These are phyloP conservation scores for Beauveria scarabaeidicola DNA, from an alignment of 2,329 filamentous ascomycete genomes.

Conservation along the genomic window DNA sequence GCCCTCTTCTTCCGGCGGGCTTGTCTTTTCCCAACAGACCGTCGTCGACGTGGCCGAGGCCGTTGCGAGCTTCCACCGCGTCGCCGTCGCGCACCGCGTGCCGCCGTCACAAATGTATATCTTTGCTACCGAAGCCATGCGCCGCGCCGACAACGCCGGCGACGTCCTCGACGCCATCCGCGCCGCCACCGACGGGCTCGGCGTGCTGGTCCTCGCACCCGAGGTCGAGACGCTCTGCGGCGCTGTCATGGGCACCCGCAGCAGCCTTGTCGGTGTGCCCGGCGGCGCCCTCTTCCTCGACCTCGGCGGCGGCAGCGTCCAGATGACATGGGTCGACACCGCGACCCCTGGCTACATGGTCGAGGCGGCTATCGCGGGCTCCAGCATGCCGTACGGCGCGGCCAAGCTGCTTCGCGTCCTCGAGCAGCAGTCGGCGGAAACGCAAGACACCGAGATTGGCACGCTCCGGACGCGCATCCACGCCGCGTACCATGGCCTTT, in stretches of 20 bases:
- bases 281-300: slow-evolving; percentile 72
- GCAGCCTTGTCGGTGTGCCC: slow-evolving; percentile 55
- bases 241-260: slow-evolving; percentile 69
- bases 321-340: slow-evolving; percentile 56
- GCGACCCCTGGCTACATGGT: slow-evolving; percentile 37
- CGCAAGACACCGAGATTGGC: slow-evolving; percentile 37
- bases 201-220: slow-evolving; percentile 65
- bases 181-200: slow-evolving; percentile 51
- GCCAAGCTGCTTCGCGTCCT: slow-evolving; percentile 47
- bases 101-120: slow-evolving; percentile 57
- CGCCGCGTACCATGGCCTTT: slow-evolving; percentile 49
- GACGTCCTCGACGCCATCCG: slow-evolving; percentile 60
- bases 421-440: slow-evolving; percentile 28
- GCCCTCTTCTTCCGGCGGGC: slow-evolving; percentile 30
- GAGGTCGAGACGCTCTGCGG: slow-evolving; percentile 77
- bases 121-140: slow-evolving; percentile 83
- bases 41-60: slow-evolving; percentile 59
- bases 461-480: slow-evolving; percentile 52
- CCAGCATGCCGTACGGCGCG: slow-evolving; percentile 54
- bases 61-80: slow-evolving; percentile 61
- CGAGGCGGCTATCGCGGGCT: slow-evolving; percentile 44
- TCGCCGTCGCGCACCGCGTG: slow-evolving; percentile 63
- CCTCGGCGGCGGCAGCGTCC: slow-evolving; percentile 64
- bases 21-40: slow-evolving; percentile 42
- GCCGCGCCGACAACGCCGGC: slow-evolving; percentile 65